phyloP scores from a whole-genome alignment of 345 rosid genomes.

The Diplotaxis tenuifolia region DNA sequence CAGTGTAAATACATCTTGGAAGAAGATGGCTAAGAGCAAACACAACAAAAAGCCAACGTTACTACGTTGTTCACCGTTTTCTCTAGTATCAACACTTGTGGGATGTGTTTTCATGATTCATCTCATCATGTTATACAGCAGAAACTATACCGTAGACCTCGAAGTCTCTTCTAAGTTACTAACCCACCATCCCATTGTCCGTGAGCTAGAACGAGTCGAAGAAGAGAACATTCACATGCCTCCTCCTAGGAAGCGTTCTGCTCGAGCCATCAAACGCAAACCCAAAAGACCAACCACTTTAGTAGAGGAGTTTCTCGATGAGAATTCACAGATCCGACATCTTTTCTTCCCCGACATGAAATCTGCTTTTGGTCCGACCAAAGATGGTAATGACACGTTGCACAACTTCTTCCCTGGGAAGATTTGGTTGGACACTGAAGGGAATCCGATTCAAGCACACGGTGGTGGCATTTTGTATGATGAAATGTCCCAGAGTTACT shows the following conservation, averaged over 20 bases:
- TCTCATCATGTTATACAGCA: slow-evolving; percentile 49
- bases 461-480: slow-evolving; percentile 84
- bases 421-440: slow-evolving; percentile 90
- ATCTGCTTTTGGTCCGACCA: slow-evolving; percentile 60
- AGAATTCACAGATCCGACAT: slow-evolving; percentile 77
- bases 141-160: slow-evolving; percentile 38
- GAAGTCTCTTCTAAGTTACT: slow-evolving; percentile 44
- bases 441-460: slow-evolving; percentile 93
- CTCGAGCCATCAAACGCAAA: slow-evolving; percentile 86
- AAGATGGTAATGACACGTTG: slow-evolving; percentile 52
- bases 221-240: slow-evolving; percentile 85
- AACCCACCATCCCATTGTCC: slow-evolving; percentile 47
- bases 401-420: slow-evolving; percentile 60
- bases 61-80: slow-evolving; percentile 33
- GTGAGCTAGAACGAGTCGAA: slow-evolving; percentile 76
- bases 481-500: slow-evolving; percentile 54
- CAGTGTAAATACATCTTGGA: slow-evolving; percentile 38
- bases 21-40: slow-evolving; percentile 48
- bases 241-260: slow-evolving; percentile 84
- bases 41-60: slow-evolving; percentile 62
- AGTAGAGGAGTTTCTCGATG: slow-evolving; percentile 90
- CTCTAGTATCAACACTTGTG: slow-evolving; percentile 56
- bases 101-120: slow-evolving; percentile 74
- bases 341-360: slow-evolving; percentile 74
- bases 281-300: slow-evolving; percentile 70